Evolutionary conservation across 352 stramenopile species (phyloP).

Genomic region (Phytophthora ohioensis): DNA sequence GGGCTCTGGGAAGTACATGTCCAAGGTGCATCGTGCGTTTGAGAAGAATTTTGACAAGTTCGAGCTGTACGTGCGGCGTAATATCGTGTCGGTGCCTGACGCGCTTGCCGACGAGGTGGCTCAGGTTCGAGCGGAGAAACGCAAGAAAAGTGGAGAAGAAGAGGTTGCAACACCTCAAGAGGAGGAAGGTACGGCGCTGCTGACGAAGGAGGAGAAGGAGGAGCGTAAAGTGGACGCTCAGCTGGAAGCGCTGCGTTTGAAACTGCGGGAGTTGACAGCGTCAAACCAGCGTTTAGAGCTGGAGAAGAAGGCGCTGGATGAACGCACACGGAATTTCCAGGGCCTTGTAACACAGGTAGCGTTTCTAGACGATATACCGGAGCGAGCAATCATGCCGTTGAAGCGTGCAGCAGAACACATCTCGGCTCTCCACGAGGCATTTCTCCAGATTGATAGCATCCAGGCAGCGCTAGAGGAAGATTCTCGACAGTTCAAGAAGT

Average conservation of each 20-base stretch:
- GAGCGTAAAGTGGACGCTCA: conserved; percentile 49
- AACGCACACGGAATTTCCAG: conserved; percentile 50
- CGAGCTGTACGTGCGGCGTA: conserved; percentile 79
- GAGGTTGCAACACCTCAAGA: conserved; percentile 8
- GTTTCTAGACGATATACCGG: conserved; percentile 57
- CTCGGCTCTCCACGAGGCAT: conserved; percentile 46
- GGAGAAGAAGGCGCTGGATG: conserved; percentile 58
- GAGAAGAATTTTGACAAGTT: conserved; percentile 90
- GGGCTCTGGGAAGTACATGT: conserved; percentile 71
- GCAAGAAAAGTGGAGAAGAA: conserved; percentile 11
- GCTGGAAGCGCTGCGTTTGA: conserved; percentile 47
- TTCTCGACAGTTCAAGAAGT: conserved; percentile 57
- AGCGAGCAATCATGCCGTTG: conserved; percentile 51
- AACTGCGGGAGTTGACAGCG: conserved; percentile 45
- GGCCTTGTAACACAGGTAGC: conserved; percentile 43
- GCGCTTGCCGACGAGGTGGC: conserved; percentile 56
- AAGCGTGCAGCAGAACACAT: conserved; percentile 61
- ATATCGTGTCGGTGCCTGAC: conserved; percentile 70
- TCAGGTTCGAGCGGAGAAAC: conserved; percentile 45
- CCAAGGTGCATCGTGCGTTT: conserved; percentile 65
- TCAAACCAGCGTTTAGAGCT: conserved; percentile 56
- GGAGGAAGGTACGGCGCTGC: conserved; percentile 28
- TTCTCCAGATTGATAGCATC: conserved; percentile 60
- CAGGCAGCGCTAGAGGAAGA: conserved; percentile 57
- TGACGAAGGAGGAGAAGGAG: conserved; percentile 55